phyloP scores from a whole-genome alignment of 179 eudicot species.

The Silene coronaria region DNA sequence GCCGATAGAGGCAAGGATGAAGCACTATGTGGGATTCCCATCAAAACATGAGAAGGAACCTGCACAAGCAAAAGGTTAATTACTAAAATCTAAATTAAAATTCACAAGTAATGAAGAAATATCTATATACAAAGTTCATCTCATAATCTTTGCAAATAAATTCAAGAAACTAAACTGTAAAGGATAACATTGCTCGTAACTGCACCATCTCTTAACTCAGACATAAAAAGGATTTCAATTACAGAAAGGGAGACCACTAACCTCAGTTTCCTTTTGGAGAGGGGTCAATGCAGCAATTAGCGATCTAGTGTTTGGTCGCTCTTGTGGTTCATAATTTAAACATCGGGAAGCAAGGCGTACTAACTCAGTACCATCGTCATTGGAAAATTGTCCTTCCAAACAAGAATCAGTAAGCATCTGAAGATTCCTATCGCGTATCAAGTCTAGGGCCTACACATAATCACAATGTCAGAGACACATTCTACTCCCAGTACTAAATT shows the following conservation, averaged over 20 bases:
- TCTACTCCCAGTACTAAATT: background rate
- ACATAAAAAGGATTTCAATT: background rate
- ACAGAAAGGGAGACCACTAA: slow-evolving; percentile 21
- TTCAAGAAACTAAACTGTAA: too few species aligned
- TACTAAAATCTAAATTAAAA: background rate
- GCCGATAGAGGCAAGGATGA: slow-evolving; percentile 39
- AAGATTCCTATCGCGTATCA: slow-evolving; percentile 69
- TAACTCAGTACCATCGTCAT: slow-evolving; percentile 62
- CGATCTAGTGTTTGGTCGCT: slow-evolving; percentile 65
- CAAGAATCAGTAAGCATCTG: slow-evolving; percentile 73
- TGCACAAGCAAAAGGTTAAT: slow-evolving; percentile 19
- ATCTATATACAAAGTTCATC: background rate
- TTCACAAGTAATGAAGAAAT: background rate
- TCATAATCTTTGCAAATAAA: too few species aligned
- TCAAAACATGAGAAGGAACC: slow-evolving; percentile 59
- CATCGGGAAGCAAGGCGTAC: slow-evolving; percentile 71
- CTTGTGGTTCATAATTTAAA: slow-evolving; percentile 68
- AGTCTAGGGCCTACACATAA: slow-evolving; percentile 55
- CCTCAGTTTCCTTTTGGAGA: slow-evolving; percentile 73
- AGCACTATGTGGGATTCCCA: slow-evolving; percentile 46
- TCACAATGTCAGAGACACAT: slow-evolving; percentile 4
- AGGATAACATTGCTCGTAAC: too few species aligned
- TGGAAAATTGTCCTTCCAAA: slow-evolving; percentile 60
- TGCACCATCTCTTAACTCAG: background rate
- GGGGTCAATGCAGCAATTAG: slow-evolving; percentile 55